phyloP scores from a whole-genome alignment of 2,329 filamentous ascomycete species.

The Whalleya microplaca region DNA sequence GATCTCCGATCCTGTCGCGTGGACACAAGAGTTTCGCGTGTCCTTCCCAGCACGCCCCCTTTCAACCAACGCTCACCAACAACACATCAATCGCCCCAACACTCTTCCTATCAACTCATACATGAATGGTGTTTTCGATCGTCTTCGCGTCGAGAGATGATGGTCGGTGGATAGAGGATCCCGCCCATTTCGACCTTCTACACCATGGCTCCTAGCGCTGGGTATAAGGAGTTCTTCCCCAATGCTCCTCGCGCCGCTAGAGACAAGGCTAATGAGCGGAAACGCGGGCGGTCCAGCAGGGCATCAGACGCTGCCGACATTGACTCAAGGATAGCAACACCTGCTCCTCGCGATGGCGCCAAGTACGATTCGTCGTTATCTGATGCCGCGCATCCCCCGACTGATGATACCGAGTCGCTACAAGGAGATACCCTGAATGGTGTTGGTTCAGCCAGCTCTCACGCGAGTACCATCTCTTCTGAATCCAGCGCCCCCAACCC shows the following conservation, averaged over 20 bases:
- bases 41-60: conserved; percentile 22
- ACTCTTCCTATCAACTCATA: conserved; percentile 23
- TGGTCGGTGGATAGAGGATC: conserved; percentile 57
- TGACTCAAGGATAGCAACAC: conserved; percentile 32
- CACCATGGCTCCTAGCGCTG: conserved; percentile 75
- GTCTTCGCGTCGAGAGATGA: conserved; percentile 52
- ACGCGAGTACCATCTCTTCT: conserved; percentile 71
- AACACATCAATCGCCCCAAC: conserved; percentile 28
- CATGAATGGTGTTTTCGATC: conserved; percentile 43
- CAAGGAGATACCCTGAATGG: conserved; percentile 71
- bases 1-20: conserved; percentile 41
- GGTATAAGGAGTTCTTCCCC: conserved; percentile 86
- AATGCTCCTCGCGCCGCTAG: conserved; percentile 70
- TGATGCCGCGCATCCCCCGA: conserved; percentile 42
- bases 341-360: conserved; percentile 41
- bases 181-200: conserved; percentile 57
- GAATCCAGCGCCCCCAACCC: conserved; percentile 62
- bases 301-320: conserved; percentile 33
- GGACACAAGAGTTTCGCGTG: conserved; percentile 39
- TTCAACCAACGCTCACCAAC: no score
- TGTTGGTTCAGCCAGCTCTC: conserved; percentile 73
- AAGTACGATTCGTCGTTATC: conserved; percentile 41
- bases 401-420: conserved; percentile 62
- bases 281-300: conserved; percentile 58
- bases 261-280: conserved; percentile 63